These are phyloP conservation scores for Colletotrichum shisoi DNA, from an alignment of 2,329 filamentous ascomycete species.

Conservation along the genomic window DNA sequence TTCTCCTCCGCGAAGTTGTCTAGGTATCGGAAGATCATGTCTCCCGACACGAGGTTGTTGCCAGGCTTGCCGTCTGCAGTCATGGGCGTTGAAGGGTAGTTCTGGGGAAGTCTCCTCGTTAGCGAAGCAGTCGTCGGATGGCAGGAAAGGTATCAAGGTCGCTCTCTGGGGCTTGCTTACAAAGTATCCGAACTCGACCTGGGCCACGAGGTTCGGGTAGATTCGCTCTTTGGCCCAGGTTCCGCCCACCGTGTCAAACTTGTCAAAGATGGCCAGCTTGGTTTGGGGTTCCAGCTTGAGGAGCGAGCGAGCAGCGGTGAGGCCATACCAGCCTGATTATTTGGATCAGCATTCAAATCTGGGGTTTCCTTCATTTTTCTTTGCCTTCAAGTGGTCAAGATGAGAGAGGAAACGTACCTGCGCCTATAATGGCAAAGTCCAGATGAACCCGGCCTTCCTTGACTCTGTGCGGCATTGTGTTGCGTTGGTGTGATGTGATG, in stretches of 20 bases:
- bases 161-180: not conserved
- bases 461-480: not conserved
- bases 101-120: not conserved
- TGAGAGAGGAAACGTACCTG: not conserved
- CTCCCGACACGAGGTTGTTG: not conserved
- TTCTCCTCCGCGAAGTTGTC: not conserved
- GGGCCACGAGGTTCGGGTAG: not conserved
- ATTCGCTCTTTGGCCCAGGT: not conserved
- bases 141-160: not conserved
- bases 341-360: not conserved
- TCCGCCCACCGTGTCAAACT: not conserved
- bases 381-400: not conserved
- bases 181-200: slow-evolving; percentile 1
- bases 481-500: not conserved
- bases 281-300: not conserved
- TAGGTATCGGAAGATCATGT: not conserved
- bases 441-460: not conserved
- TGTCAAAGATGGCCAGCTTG: not conserved
- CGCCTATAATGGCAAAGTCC: not conserved
- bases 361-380: not conserved
- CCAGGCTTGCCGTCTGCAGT: not conserved
- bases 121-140: not conserved
- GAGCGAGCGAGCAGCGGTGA: not conserved
- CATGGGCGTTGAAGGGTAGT: not conserved
- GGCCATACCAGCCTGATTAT: slow-evolving; percentile 3